Evolutionary conservation across 805 yeast species (phyloP).

Genomic region (Cyberlindnera petersonii): DNA sequence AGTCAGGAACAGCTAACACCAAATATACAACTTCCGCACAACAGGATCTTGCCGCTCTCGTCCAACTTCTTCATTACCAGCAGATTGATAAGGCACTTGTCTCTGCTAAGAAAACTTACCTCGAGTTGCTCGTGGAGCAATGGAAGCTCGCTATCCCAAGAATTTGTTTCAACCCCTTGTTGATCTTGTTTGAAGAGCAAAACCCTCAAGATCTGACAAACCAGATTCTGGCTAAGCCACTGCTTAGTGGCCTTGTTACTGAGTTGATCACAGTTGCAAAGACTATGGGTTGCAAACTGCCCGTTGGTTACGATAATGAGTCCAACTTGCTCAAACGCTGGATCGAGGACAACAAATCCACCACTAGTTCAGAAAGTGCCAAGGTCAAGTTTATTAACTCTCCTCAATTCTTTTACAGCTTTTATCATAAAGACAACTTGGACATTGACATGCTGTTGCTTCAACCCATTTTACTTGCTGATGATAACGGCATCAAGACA

Average conservation of each 20-base stretch:
- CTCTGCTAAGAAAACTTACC: slow-evolving; percentile 35
- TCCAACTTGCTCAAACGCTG: slow-evolving; percentile 51
- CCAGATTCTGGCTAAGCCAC: slow-evolving; percentile 81
- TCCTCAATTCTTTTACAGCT: slow-evolving; percentile 65
- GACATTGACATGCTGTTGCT: slow-evolving; percentile 73
- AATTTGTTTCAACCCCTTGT: slow-evolving; percentile 72
- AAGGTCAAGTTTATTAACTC: slow-evolving; percentile 35
- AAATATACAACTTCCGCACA: slow-evolving; percentile 34
- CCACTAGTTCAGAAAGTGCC: neutral
- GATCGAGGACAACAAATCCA: slow-evolving; percentile 24
- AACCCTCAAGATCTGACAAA: slow-evolving; percentile 52
- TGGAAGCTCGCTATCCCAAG: slow-evolving; percentile 83
- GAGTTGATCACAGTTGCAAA: slow-evolving; percentile 73
- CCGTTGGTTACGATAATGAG: slow-evolving; percentile 68
- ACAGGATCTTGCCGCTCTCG: slow-evolving; percentile 34
- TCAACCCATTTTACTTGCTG: slow-evolving; percentile 88
- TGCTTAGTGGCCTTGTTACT: slow-evolving; percentile 71
- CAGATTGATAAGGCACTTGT: slow-evolving; percentile 20
- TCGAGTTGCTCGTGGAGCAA: slow-evolving; percentile 66
- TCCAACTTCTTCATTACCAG: slow-evolving; percentile 33
- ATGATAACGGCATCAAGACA: slow-evolving; percentile 78
- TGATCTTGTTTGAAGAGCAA: slow-evolving; percentile 69
- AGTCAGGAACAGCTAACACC: slow-evolving; percentile 38
- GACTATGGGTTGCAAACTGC: slow-evolving; percentile 72
- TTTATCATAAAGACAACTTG: slow-evolving; percentile 50